Evolutionary conservation across 2,329 filamentous ascomycete genomes (phyloP).

Genomic region (Aspergillus piperis): DNA sequence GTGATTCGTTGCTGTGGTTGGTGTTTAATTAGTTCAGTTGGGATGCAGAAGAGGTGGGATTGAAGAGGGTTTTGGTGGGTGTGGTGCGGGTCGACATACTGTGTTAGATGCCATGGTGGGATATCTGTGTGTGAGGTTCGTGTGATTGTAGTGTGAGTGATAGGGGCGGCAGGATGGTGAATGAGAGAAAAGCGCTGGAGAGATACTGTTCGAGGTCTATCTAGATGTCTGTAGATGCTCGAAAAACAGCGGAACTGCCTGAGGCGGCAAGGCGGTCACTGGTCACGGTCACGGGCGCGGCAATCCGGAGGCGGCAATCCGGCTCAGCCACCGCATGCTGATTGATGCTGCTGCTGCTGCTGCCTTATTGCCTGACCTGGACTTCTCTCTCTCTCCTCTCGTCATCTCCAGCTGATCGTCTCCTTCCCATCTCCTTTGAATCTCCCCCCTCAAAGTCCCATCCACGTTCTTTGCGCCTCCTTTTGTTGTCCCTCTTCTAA

Average conservation of each 20-base stretch:
- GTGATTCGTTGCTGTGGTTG: constrained; percentile 34
- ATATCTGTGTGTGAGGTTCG: neutral
- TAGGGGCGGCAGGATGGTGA: too few species aligned
- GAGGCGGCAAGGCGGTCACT: constrained; percentile 3
- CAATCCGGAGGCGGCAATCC: too few species aligned
- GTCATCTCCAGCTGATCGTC: constrained; percentile 15
- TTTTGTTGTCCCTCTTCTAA: constrained; percentile 16
- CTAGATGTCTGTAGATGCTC: neutral
- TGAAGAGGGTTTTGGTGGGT: neutral
- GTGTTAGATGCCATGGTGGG: neutral
- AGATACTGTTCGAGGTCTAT: too few species aligned
- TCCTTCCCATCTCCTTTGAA: constrained; percentile 16
- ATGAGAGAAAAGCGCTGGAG: too few species aligned
- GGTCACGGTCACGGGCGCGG: constrained; percentile 10
- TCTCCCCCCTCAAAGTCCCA: constrained; percentile 26
- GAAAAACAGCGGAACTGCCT: neutral
- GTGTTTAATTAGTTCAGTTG: neutral
- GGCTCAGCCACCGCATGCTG: too few species aligned
- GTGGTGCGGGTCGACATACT: neutral
- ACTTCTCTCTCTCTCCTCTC: constrained; percentile 5
- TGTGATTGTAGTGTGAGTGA: too few species aligned
- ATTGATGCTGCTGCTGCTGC: neutral
- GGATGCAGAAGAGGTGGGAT: too few species aligned
- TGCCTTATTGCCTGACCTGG: constrained; percentile 11
- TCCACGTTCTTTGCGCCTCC: constrained; percentile 24